Base-by-base conservation (phyloP, 164 flowering plant species). In the Protea cynaroides region DNA sequence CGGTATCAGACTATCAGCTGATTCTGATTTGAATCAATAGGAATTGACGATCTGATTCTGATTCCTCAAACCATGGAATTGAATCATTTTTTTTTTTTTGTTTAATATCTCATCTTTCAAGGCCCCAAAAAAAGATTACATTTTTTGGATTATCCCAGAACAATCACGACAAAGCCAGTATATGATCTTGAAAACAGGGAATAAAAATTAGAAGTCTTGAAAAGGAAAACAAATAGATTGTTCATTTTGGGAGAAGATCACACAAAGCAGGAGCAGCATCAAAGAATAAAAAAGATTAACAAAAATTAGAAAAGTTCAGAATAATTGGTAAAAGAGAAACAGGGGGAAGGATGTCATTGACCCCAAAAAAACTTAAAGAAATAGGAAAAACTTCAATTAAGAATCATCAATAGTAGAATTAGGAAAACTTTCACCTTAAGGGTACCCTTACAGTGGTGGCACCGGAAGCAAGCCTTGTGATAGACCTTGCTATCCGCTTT, bases 381-480 rank as follows among this genome's bases (percentile, higher is more conserved):
- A 29, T 29, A 29, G 34, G 34, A 29, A 29, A 29, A 29, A 29
- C 34, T 29, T 29, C 34, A 2, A 29, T 29, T 29, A 29, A 29
- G 34, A 29, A 29, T 29, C 34, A 29, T 5, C 34, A 29, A 29
- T 29, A 2, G 34, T 29, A 2, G 34, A 29, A 5, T 29, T 29
- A 29, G 4, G 34, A 29, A 11, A 23, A 47, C 21, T 22, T 29
- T 13, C 50, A 84, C 95, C 91, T 86, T 86, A 71, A 88, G 88
- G 71, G 92, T 88, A 25, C 90, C 77, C 73, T 85, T 86, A 75
- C 97, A 90, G 78, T 90, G 97, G 70, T 88, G 89, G 76, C 97
- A 90, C 63, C 90, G 86, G 75, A 90, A 90, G 61, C 97, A 90
- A 64, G 95, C 76, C 75, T 81, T 88, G 79, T 90, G 97, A 71